These are phyloP conservation scores for Aspergillus brunneoviolaceus DNA, from an alignment of 2,329 filamentous ascomycete genomes.

Conservation along the genomic window DNA sequence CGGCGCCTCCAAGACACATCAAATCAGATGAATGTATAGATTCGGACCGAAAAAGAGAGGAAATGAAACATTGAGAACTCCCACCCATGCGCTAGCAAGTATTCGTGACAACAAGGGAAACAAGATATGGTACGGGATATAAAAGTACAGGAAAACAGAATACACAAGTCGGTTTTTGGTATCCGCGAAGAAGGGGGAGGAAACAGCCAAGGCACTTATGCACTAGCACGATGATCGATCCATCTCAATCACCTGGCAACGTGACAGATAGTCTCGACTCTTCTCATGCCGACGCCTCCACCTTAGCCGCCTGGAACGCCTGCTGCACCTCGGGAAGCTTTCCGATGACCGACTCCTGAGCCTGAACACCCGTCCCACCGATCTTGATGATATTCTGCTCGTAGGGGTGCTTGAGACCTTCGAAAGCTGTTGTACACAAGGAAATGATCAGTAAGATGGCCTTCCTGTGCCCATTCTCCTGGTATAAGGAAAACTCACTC, in stretches of 20 bases:
- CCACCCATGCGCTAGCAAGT: conserved; percentile 43
- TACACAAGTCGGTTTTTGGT: conserved; percentile 10
- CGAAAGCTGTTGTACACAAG: conserved; percentile 63
- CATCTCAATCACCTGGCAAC: too few relatives aligned
- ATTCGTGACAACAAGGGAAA: conserved; percentile 27
- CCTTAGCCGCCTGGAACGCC: conserved; percentile 37
- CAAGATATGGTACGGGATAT: conserved; percentile 17
- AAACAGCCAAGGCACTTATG: conserved; percentile 9
- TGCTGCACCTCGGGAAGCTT: conserved; percentile 37
- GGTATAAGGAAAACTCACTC: conserved; percentile 46
- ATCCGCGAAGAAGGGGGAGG: conserved; percentile 12
- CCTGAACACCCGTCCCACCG: conserved; percentile 43
- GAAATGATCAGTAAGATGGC: too few relatives aligned
- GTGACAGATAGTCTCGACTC: not conserved
- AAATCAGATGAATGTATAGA: not conserved
- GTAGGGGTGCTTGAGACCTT: conserved; percentile 89
- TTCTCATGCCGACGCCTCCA: conserved; percentile 18
- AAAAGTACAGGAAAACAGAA: conserved; percentile 26
- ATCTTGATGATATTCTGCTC: conserved; percentile 81
- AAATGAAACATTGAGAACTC: conserved; percentile 28
- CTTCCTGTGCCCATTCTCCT: too few relatives aligned
- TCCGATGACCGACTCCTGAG: conserved; percentile 40
- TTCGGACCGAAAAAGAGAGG: conserved; percentile 3
- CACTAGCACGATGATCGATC: not conserved
- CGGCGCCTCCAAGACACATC: not conserved